Percentiles rank a stretch among this genome's conserved stretches.
These are phyloP conservation scores for Aeschynomene evenia DNA, from an alignment of 306 rosid genomes.

Conservation along the genomic window DNA sequence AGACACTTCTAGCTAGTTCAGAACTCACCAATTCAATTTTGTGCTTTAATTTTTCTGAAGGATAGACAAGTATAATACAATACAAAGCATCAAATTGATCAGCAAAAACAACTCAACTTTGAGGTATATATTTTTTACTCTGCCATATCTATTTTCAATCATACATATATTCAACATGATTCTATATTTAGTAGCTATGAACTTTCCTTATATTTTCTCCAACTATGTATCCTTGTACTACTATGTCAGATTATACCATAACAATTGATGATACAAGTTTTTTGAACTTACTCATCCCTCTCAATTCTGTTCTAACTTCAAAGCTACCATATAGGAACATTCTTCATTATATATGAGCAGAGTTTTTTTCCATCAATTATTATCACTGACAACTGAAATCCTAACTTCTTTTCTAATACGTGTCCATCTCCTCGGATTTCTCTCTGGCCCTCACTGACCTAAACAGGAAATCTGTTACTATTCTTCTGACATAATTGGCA, in stretches of 20 bases:
- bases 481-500: constrained; percentile 20
- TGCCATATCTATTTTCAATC: background rate
- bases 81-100: background rate
- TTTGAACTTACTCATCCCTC: background rate
- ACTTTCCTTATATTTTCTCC: background rate
- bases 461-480: background rate
- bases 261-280: background rate
- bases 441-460: background rate
- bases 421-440: constrained; percentile 26
- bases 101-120: background rate
- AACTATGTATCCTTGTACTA: too few relatives aligned
- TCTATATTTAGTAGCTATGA: background rate
- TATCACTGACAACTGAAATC: background rate
- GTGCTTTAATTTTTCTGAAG: constrained; percentile 15
- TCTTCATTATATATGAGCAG: background rate
- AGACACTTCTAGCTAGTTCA: constrained; percentile 16
- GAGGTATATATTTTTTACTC: constrained; percentile 40
- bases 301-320: constrained; percentile 14
- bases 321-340: too few relatives aligned
- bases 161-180: background rate
- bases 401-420: background rate
- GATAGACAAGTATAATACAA: background rate
- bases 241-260: background rate
- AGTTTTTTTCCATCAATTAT: constrained; percentile 24
- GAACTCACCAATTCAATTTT: background rate